A percentile compares a stretch with the other conserved stretches of the same genome.
phyloP scores from a whole-genome alignment of 805 yeast genomes.

The Kazachstania taianensis region DNA sequence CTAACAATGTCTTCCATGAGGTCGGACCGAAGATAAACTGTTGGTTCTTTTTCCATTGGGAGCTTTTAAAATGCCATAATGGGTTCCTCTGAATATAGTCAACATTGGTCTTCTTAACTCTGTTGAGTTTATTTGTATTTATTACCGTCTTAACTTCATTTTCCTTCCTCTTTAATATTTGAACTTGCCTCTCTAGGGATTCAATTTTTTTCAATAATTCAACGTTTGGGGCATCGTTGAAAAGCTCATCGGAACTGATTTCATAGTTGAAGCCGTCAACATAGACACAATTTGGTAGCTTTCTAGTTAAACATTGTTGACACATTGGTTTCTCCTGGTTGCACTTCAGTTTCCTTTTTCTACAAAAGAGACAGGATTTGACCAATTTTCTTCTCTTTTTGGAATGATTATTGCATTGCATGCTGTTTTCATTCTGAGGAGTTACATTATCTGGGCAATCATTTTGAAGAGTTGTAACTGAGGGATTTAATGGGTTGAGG shows the following conservation, averaged over 20 bases:
- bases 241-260: constrained; percentile 16
- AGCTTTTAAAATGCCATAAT: background rate
- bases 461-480: too few species aligned
- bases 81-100: background rate
- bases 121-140: background rate
- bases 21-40: constrained; percentile 23
- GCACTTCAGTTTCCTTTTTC: constrained; percentile 56
- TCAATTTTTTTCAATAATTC: constrained; percentile 15
- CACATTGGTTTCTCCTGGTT: constrained; percentile 40
- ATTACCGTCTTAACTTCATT: background rate
- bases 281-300: constrained; percentile 22
- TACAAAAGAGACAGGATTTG: constrained; percentile 44
- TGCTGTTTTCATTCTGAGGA: too few species aligned
- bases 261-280: constrained; percentile 16
- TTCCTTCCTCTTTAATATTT: background rate
- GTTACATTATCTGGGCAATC: too few species aligned
- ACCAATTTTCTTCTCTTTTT: constrained; percentile 22
- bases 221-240: constrained; percentile 17
- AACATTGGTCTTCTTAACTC: background rate
- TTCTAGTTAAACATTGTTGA: constrained; percentile 33
- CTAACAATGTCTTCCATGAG: constrained; percentile 18
- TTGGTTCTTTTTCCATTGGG: constrained; percentile 2
- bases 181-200: constrained; percentile 12
- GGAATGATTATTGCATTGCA: too few species aligned
- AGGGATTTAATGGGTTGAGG: too few species aligned